Conservation (phyloP, 2,329 filamentous ascomycete species). For the Torrubiella hemipterigena region DNA sequence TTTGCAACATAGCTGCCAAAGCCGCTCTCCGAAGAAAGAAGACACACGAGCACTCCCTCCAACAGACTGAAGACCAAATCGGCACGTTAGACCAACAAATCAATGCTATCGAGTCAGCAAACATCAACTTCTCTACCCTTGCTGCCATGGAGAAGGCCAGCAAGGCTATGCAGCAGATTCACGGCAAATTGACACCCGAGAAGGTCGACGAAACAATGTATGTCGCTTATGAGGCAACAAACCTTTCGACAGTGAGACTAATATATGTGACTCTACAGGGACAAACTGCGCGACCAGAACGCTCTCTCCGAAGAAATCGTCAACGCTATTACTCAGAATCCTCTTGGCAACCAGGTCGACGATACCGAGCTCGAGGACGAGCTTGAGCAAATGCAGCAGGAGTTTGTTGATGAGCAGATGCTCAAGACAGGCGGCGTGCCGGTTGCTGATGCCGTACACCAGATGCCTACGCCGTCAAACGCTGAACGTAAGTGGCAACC, state of each 20-base stretch:
- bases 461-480: slow-evolving; percentile 63
- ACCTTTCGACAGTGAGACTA: slow-evolving; percentile 13
- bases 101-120: slow-evolving; percentile 92
- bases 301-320: slow-evolving; percentile 88
- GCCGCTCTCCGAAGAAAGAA: slow-evolving; percentile 89
- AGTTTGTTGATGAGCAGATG: slow-evolving; percentile 88
- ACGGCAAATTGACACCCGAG: slow-evolving; percentile 80
- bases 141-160: slow-evolving; percentile 87
- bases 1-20: slow-evolving; percentile 60
- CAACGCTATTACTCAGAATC: slow-evolving; percentile 65
- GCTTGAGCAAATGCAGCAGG: slow-evolving; percentile 77
- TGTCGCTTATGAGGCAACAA: slow-evolving; percentile 20
- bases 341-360: slow-evolving; percentile 59
- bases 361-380: slow-evolving; percentile 80
- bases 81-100: slow-evolving; percentile 90
- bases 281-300: slow-evolving; percentile 83
- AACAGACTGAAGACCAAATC: slow-evolving; percentile 84
- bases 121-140: slow-evolving; percentile 96
- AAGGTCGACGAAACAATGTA: slow-evolving; percentile 95
- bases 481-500: slow-evolving; percentile 55
- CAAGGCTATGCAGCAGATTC: slow-evolving; percentile 85
- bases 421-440: slow-evolving; percentile 78
- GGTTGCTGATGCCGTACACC: no score
- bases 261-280: slow-evolving; percentile 42
- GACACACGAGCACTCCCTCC: slow-evolving; percentile 78